phyloP scores from a whole-genome alignment of 805 yeast species.

The Candida endomychidarum region DNA sequence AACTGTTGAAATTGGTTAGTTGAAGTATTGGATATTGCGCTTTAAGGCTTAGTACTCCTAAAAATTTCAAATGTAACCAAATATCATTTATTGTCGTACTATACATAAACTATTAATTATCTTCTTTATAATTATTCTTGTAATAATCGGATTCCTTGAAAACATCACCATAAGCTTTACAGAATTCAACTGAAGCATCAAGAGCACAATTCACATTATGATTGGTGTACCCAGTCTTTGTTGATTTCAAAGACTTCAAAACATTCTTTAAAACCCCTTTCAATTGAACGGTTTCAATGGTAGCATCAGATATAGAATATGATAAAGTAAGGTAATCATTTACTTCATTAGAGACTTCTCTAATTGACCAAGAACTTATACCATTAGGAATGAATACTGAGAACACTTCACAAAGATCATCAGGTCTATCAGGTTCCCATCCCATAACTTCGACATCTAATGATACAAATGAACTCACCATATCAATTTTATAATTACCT shows the following conservation, averaged over 20 bases:
- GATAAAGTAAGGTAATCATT: slow-evolving; percentile 33
- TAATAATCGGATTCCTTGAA: neutral
- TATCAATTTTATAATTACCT: slow-evolving; percentile 23
- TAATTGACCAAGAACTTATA: slow-evolving; percentile 25
- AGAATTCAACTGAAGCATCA: slow-evolving; percentile 25
- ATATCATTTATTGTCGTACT: too few relatives aligned
- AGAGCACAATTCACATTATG: slow-evolving; percentile 33
- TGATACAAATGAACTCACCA: slow-evolving; percentile 28
- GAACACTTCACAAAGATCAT: slow-evolving; percentile 25
- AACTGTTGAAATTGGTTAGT: too few relatives aligned
- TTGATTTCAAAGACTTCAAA: slow-evolving; percentile 6
- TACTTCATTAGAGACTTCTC: slow-evolving; percentile 7
- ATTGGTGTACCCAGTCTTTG: slow-evolving; percentile 18
- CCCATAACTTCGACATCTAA: slow-evolving; percentile 28
- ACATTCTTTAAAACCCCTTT: slow-evolving; percentile 30
- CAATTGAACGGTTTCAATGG: slow-evolving; percentile 34
- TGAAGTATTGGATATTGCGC: too few relatives aligned
- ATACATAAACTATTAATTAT: too few relatives aligned
- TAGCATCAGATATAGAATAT: slow-evolving; percentile 35
- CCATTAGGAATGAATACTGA: slow-evolving; percentile 38
- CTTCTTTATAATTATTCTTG: too few relatives aligned
- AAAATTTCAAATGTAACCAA: too few relatives aligned
- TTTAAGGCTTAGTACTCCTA: too few relatives aligned
- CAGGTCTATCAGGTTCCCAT: slow-evolving; percentile 25
- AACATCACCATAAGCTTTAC: slow-evolving; percentile 24